Evolutionary conservation across 768 basidiomycete genomes (phyloP), one percentile per base, ranked within the genome.

Genomic region (Boletellus ananiceps): DNA sequence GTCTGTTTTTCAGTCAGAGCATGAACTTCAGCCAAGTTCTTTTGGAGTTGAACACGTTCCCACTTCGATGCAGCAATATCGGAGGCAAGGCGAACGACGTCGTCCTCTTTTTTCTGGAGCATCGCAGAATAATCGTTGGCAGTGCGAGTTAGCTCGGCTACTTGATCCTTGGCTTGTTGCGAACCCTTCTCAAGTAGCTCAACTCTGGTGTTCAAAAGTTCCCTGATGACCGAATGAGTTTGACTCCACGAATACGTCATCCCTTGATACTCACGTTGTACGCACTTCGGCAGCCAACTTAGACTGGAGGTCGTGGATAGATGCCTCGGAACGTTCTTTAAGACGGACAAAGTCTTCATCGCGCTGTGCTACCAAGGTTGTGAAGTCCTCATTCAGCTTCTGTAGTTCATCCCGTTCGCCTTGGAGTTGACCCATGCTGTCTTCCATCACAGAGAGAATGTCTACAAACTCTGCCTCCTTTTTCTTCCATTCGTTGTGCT

Each of bases 51-150:
- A 15, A 75, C 71, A 18, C 79, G 79, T 46, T 88, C 83, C 14
- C 66, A 61, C 50, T 81, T 80, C 44, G 79, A 73, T 14, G 69
- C 60, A 4, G 78, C 75, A 12, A 88, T 62, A 38, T 88, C 80
- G 8, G 74, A 61, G 0, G 71, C 62, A 18, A 91, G 70, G 9
- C 73, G 69, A 4, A 71, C 59, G n/a, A 88, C 75, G 19, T 87
- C 83, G 2, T 80, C 77, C 40, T 93, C 91, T 65, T 87, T 90
- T 68, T 77, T 79, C 71, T 85, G 78, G 58, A 93, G 80, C 72
- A 84, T 81, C 14, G 69, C 71, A 7, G 89, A 83, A 55, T 86
- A 86, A 16, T 93, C 90, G 3, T 79, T 81, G 12, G 85, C 78
- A 2, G 86, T 84, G 21, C 86, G 80, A n/a, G 81, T 76, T 57